Percentiles rank a stretch among this genome's conserved stretches.
Conservation (phyloP, 495 filamentous ascomycete genomes). For the Penicillium pancosmium region DNA sequence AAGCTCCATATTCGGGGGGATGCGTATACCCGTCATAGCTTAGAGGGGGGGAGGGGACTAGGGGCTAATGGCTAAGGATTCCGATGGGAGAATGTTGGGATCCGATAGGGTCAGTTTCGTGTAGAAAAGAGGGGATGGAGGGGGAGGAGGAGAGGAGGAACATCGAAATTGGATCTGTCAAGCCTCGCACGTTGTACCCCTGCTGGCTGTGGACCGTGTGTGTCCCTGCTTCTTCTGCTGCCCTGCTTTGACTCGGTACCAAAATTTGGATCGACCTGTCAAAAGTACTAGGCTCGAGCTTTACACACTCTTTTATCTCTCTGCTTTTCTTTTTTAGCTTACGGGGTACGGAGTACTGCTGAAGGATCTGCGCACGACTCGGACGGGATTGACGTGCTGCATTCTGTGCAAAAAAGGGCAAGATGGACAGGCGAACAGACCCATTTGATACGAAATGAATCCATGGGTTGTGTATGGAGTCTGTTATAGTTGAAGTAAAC, state of each 20-base stretch:
- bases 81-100: not conserved
- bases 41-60: not conserved
- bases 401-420: not conserved
- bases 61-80: conserved; percentile 2
- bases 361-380: conserved; percentile 16
- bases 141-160: not conserved
- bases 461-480: conserved; percentile 3
- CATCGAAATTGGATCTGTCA: conserved; percentile 19
- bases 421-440: not conserved
- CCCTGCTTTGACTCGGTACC: conserved; percentile 21
- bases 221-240: conserved; percentile 16
- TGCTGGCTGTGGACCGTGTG: not conserved
- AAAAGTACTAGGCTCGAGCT: conserved; percentile 25
- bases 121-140: conserved; percentile 1
- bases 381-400: conserved; percentile 10
- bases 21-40: conserved; percentile 21
- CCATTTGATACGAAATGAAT: not conserved
- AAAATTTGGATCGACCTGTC: conserved; percentile 24
- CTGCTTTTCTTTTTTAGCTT: not conserved
- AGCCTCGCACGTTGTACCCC: conserved; percentile 10
- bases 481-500: not conserved
- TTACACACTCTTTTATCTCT: not conserved
- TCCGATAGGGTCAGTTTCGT: conserved; percentile 28
- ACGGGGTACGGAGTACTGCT: too few species aligned
- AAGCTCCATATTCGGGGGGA: conserved; percentile 16